Evolutionary conservation across 2,329 filamentous ascomycete genomes (phyloP), one percentile per base, ranked within the genome.

Genomic region (Acrocalymma vagum): DNA sequence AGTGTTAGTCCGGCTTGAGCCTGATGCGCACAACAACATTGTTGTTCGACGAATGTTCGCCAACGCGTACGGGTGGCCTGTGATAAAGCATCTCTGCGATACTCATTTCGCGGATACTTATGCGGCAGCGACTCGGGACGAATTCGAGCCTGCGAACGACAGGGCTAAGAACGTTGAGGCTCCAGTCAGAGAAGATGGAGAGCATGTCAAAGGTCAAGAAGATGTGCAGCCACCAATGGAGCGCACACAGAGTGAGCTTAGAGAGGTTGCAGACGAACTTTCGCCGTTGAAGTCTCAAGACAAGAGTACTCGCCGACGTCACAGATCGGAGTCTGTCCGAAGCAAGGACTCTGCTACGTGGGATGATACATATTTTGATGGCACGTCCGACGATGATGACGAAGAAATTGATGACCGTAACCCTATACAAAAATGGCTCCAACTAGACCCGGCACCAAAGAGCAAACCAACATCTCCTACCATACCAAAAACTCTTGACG

Each of bases 11-110:
- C 88, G 94, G 38, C 78, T 99, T 3, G 93, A 99, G 65, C 94
- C 94, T 0, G 94, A 99, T 70, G 94, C 94, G 0, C 94, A 99
- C 74, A 99, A 99, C 72, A 99, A 99, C 69, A 95, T 99, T 54
- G 87, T 97, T 45, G 94, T 99, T 16, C 87, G 94, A 11, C 86
- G 94, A 40, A 95, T 91, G 86, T 99, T 99, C 67, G 87, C 91
- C 41, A 99, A 99, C 62, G 94, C 94, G 0, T 95, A 95, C 59
- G 94, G 94, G 2, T 99, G 94, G 94, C 94, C 94, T 1, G 94
- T 99, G 1, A 78, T 97, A 33, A 92, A 96, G 71, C 94, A 99
- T 71, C 74, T 97, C 14, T 93, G 94, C 36, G 92, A 97, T 60
- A 91, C 90, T 0, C 94, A 99, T 72, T 99, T 99, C 65, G 88